These are phyloP conservation scores for Metschnikowia similis DNA, from an alignment of 805 yeast genomes.

Conservation along the genomic window DNA sequence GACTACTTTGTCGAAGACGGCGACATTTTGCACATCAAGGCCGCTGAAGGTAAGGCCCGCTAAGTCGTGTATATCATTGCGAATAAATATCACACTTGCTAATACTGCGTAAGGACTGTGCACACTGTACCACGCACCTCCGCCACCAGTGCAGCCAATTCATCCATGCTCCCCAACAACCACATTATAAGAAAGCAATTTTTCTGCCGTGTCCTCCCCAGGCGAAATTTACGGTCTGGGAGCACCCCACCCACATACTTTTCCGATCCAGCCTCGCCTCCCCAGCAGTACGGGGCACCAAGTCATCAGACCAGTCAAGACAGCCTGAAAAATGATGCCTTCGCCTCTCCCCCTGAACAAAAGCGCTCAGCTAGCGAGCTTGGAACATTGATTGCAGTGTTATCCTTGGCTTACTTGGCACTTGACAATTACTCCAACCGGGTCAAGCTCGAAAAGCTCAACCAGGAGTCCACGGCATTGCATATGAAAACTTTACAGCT, in stretches of 20 bases:
- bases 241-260: slow-evolving; percentile 9
- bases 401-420: slow-evolving; percentile 45
- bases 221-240: not conserved
- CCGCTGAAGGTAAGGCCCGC: slow-evolving; percentile 85
- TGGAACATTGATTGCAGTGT: slow-evolving; percentile 39
- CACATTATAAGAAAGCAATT: not conserved
- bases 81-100: not conserved
- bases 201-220: not conserved
- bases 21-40: slow-evolving; percentile 86
- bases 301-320: not conserved
- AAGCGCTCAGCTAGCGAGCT: slow-evolving; percentile 26
- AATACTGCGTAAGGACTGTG: not conserved
- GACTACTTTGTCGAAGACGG: slow-evolving; percentile 94
- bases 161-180: not conserved
- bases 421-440: slow-evolving; percentile 47
- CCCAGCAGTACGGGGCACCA: slow-evolving; percentile 4
- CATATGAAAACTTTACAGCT: slow-evolving; percentile 35
- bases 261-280: slow-evolving; percentile 10
- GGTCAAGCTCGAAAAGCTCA: slow-evolving; percentile 32
- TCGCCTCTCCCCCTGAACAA: not conserved
- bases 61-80: slow-evolving; percentile 19
- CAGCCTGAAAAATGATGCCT: not conserved
- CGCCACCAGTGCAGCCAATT: not conserved
- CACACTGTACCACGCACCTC: not conserved
- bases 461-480: slow-evolving; percentile 33